Percentiles rank a stretch among this genome's conserved stretches.
Evolutionary conservation across 2,329 filamentous ascomycete species (phyloP).

Genomic region (Alternaria angustiovoidea): DNA sequence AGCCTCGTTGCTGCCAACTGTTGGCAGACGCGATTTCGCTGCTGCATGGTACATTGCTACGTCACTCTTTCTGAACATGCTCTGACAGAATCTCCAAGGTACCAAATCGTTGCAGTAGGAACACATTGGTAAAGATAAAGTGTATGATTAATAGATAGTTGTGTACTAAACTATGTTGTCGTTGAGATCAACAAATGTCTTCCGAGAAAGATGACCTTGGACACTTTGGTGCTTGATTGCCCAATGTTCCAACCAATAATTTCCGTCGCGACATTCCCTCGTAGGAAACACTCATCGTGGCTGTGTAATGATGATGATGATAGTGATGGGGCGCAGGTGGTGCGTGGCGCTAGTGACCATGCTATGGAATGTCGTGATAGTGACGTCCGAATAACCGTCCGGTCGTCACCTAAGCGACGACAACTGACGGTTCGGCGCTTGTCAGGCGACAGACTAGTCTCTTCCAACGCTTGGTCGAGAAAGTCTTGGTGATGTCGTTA

Average conservation of each 20-base stretch:
- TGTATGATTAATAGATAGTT: neutral
- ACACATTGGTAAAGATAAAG: neutral
- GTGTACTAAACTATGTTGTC: neutral
- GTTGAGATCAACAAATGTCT: neutral
- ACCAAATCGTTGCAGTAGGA: neutral
- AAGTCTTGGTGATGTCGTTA: constrained; percentile 5
- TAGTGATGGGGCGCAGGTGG: neutral
- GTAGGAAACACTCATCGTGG: neutral
- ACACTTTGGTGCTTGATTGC: neutral
- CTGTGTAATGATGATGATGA: neutral
- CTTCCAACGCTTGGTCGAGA: constrained; percentile 47
- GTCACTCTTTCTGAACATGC: neutral
- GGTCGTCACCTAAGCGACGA: constrained; percentile 1
- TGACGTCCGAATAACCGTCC: constrained; percentile 7
- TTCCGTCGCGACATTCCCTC: neutral
- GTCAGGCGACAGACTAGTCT: constrained; percentile 15
- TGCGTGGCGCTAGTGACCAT: neutral
- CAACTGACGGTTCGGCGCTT: neutral
- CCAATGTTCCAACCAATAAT: neutral
- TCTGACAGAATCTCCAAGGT: neutral
- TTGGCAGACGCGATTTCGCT: neutral
- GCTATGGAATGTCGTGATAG: constrained; percentile 7
- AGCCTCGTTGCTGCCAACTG: neutral
- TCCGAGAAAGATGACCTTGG: neutral
- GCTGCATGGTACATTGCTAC: neutral